Conservation (phyloP, 345 rosid species). For the Ailanthus altissimus region DNA sequence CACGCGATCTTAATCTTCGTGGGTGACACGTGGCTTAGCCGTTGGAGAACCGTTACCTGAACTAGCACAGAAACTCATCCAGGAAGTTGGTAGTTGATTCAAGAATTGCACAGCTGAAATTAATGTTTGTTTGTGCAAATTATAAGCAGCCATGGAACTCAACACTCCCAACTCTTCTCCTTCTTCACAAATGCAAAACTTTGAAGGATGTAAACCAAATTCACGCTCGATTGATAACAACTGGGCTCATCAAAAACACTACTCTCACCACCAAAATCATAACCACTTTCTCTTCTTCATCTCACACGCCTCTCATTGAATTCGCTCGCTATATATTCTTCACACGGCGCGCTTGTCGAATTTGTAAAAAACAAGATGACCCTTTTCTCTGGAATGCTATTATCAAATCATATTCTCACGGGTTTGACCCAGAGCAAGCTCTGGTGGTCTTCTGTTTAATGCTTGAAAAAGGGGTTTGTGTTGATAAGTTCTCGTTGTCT, state of each 20-base stretch:
- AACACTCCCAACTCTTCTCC: constrained; percentile 30
- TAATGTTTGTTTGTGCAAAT: constrained; percentile 33
- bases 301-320: constrained; percentile 26
- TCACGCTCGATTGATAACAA: constrained; percentile 44
- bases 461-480: constrained; percentile 41
- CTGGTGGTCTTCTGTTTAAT: constrained; percentile 34
- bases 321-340: constrained; percentile 47
- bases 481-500: constrained; percentile 46
- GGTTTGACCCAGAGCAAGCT: constrained; percentile 38
- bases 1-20: not conserved
- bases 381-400: constrained; percentile 54
- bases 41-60: not conserved
- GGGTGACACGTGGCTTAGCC: not conserved
- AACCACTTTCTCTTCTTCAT: constrained; percentile 36
- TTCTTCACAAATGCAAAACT: constrained; percentile 42
- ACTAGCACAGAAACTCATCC: not conserved
- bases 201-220: constrained; percentile 36
- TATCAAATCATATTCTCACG: constrained; percentile 53
- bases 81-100: not conserved
- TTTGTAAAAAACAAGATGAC: constrained; percentile 18
- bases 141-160: constrained; percentile 48
- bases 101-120: constrained; percentile 1
- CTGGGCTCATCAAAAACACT: constrained; percentile 38
- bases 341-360: constrained; percentile 19
- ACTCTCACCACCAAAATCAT: constrained; percentile 37